phyloP scores from a whole-genome alignment of 1,139 yeast genomes.

The Diutina pseudorugosa region DNA sequence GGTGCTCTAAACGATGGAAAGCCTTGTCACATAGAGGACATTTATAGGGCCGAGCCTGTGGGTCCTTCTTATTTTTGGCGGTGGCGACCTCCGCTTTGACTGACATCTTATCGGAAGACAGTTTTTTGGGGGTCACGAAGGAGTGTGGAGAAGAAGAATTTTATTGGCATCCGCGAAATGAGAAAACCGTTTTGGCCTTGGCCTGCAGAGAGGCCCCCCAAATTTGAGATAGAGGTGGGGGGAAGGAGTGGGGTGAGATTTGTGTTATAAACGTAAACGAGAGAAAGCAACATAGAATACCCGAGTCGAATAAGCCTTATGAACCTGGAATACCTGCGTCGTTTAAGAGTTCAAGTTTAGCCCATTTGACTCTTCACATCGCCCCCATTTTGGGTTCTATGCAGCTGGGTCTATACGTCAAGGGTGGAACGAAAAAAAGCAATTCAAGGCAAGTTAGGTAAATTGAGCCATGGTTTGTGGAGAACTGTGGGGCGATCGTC shows the following conservation, averaged over 20 bases:
- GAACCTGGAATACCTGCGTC: background rate
- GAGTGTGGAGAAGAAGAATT: background rate
- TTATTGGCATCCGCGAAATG: background rate
- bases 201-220: background rate
- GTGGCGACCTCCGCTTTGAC: constrained; percentile 4
- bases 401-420: background rate
- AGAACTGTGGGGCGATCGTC: background rate
- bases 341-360: background rate
- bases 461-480: background rate
- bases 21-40: constrained; percentile 53
- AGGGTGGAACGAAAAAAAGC: background rate
- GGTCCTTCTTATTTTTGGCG: constrained; percentile 10
- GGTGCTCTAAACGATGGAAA: constrained; percentile 54
- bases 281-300: background rate
- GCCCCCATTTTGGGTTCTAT: background rate
- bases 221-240: background rate
- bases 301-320: too few relatives aligned
- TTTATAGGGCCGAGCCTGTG: constrained; percentile 32
- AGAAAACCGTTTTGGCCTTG: background rate
- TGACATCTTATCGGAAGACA: background rate
- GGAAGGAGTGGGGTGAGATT: background rate
- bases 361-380: background rate
- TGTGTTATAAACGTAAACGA: background rate
- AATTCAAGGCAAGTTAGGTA: background rate
- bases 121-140: background rate